Evolutionary conservation across 108 stramenopile species (phyloP).

Genomic region (Nitzschia sp.): DNA sequence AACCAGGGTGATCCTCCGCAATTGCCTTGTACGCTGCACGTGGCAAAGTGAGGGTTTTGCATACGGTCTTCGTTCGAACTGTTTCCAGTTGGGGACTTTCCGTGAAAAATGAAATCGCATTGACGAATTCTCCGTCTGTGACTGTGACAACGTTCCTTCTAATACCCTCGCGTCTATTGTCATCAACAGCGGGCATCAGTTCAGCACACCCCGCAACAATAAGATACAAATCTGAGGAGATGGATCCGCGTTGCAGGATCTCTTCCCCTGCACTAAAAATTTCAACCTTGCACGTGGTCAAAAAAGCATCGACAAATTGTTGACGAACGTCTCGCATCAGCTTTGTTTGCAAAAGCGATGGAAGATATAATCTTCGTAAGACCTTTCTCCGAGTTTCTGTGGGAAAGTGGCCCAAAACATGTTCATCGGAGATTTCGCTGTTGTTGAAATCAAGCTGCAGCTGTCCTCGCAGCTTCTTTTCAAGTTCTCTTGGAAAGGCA

Average conservation of each 20-base stretch:
- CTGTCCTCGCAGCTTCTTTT: slow-evolving; percentile 35
- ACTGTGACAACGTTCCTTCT: not conserved
- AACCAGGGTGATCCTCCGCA: slow-evolving; percentile 51
- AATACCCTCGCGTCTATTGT: not conserved
- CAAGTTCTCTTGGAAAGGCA: slow-evolving; percentile 18
- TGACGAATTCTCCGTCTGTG: slow-evolving; percentile 28
- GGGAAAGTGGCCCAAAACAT: slow-evolving; percentile 55
- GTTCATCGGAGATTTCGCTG: slow-evolving; percentile 49
- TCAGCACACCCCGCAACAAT: slow-evolving; percentile 49
- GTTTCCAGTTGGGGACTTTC: slow-evolving; percentile 48
- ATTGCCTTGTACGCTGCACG: slow-evolving; percentile 40
- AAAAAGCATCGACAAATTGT: slow-evolving; percentile 63
- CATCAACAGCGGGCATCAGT: not conserved
- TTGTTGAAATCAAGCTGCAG: slow-evolving; percentile 47
- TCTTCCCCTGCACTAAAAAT: slow-evolving; percentile 61
- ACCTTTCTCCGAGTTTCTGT: slow-evolving; percentile 40
- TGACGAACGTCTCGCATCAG: slow-evolving; percentile 40
- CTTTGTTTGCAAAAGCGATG: slow-evolving; percentile 30
- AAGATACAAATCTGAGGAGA: slow-evolving; percentile 48
- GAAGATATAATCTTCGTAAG: slow-evolving; percentile 43
- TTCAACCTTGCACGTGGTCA: slow-evolving; percentile 48
- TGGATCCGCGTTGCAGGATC: slow-evolving; percentile 34
- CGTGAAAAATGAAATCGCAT: slow-evolving; percentile 56
- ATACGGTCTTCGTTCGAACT: slow-evolving; percentile 33
- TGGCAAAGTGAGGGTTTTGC: slow-evolving; percentile 51